These are phyloP conservation scores for Pseudozyma thailandica DNA, from an alignment of 1,284 basidiomycete species.

Conservation along the genomic window DNA sequence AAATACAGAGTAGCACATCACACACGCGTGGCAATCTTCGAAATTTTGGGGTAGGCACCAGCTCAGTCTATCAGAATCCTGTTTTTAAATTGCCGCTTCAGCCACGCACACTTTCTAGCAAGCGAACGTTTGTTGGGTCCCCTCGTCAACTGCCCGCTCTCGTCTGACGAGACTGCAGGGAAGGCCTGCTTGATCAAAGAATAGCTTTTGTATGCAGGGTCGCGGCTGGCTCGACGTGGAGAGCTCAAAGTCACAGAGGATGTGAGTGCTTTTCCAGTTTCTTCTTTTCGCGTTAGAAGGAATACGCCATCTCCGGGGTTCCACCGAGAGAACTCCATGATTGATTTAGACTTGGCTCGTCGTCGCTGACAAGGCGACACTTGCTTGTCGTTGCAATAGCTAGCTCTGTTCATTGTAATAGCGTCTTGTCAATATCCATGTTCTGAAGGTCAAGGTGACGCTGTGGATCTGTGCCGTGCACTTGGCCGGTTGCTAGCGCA, in stretches of 20 bases:
- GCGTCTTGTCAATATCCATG: too few relatives aligned
- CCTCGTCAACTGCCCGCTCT: neutral
- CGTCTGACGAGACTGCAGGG: too few relatives aligned
- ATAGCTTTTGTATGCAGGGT: conserved; percentile 4
- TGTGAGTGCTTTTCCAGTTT: neutral
- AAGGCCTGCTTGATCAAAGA: too few relatives aligned
- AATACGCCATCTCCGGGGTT: conserved; percentile 27
- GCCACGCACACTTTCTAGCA: too few relatives aligned
- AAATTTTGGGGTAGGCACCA: conserved; percentile 1
- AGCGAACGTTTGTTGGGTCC: neutral
- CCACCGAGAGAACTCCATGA: conserved; percentile 22
- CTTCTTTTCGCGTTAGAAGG: neutral
- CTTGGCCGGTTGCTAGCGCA: too few relatives aligned
- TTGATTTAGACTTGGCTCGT: neutral
- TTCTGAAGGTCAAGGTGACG: too few relatives aligned
- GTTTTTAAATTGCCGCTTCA: too few relatives aligned
- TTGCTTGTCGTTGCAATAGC: too few relatives aligned
- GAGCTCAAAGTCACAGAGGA: neutral
- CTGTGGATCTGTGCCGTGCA: neutral
- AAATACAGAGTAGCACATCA: too few relatives aligned
- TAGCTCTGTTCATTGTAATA: too few relatives aligned
- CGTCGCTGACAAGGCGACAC: too few relatives aligned
- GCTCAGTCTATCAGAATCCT: neutral
- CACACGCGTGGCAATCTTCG: too few relatives aligned
- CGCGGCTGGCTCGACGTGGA: neutral